Conservation (phyloP, 441 rosid species). For the Pelargonium australe region DNA sequence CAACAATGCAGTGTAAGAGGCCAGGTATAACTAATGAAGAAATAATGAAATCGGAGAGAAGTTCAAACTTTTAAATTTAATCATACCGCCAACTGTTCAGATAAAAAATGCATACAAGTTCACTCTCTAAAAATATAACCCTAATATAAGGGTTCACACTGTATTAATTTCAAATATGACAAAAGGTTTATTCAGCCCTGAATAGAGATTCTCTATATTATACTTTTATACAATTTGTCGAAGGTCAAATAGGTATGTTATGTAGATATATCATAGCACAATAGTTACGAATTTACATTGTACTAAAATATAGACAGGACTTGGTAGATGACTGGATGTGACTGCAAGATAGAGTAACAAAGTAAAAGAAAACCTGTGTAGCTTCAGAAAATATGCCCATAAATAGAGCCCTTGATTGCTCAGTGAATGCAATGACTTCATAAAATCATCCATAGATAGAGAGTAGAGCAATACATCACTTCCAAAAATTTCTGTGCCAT, state of each 20-base stretch:
- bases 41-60: neutral
- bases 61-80: neutral
- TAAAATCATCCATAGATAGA: slow-evolving; percentile 41
- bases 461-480: slow-evolving; percentile 36
- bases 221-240: neutral
- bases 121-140: neutral
- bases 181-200: neutral
- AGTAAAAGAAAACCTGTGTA: slow-evolving; percentile 62
- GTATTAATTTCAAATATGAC: neutral
- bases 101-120: neutral
- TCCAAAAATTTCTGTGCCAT: slow-evolving; percentile 27
- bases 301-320: neutral
- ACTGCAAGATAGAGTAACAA: neutral
- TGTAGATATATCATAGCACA: neutral
- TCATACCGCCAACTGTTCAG: neutral
- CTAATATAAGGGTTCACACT: neutral
- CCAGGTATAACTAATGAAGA: neutral
- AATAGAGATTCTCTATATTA: neutral
- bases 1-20: neutral
- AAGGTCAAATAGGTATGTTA: neutral
- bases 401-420: slow-evolving; percentile 59
- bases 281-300: neutral
- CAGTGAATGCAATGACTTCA: slow-evolving; percentile 43
- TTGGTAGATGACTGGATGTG: slow-evolving; percentile 9
- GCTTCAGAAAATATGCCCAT: slow-evolving; percentile 65